Conservation (phyloP, 805 yeast genomes). For the Candida railenensis region DNA sequence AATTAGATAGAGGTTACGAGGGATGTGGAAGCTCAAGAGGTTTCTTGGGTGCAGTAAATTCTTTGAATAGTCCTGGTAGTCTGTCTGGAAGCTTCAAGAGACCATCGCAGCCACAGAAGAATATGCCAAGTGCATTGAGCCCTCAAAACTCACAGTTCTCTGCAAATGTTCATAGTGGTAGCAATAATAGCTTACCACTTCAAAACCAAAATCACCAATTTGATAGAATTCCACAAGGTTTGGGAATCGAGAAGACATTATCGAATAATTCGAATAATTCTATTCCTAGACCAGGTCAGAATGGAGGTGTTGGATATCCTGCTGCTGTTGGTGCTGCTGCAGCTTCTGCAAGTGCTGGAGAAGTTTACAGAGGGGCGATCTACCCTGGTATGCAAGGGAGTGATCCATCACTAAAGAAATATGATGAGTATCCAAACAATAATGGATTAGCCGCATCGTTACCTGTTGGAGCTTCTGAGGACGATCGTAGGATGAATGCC, state of each 20-base stretch:
- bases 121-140: background rate
- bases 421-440: background rate
- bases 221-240: background rate
- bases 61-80: constrained; percentile 41
- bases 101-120: background rate
- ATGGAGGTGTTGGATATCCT: background rate
- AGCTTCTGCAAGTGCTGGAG: constrained; percentile 1
- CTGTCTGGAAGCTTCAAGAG: constrained; percentile 5
- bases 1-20: constrained; percentile 52
- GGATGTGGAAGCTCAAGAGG: constrained; percentile 78
- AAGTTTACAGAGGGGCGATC: constrained; percentile 1
- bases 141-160: background rate
- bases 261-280: background rate
- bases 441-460: background rate
- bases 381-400: background rate
- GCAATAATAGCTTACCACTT: background rate
- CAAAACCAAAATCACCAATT: background rate
- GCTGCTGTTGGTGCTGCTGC: constrained; percentile 2
- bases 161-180: background rate
- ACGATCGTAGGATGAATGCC: constrained; percentile 10
- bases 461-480: background rate
- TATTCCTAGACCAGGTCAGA: background rate
- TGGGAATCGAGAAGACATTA: background rate
- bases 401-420: background rate
- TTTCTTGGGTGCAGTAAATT: constrained; percentile 54